phyloP scores from a whole-genome alignment of 768 basidiomycete genomes.

The Tubosaeta sp. region DNA sequence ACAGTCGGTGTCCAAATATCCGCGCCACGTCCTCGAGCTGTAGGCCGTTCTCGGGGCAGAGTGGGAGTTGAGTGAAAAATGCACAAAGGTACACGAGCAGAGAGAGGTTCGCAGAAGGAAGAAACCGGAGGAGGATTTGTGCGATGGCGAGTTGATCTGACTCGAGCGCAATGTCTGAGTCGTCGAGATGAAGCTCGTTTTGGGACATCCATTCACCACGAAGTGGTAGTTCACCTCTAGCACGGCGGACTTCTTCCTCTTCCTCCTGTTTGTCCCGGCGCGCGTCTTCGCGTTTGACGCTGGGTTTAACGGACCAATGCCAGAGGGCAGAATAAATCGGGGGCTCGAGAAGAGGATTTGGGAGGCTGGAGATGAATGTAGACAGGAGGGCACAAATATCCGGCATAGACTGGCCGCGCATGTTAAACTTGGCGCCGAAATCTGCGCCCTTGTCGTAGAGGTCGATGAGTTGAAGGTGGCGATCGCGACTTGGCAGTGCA shows the following conservation, averaged over 20 bases:
- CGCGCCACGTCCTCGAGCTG: slow-evolving; percentile 41
- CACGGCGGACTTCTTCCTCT: slow-evolving; percentile 31
- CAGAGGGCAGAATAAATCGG: slow-evolving; percentile 40
- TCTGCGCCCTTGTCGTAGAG: slow-evolving; percentile 33
- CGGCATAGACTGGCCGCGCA: slow-evolving; percentile 36
- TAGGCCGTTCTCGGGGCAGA: slow-evolving; percentile 48
- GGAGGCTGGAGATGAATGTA: slow-evolving; percentile 44
- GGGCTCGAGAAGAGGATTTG: slow-evolving; percentile 42
- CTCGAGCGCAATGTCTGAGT: slow-evolving; percentile 26
- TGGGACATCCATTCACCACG: slow-evolving; percentile 6
- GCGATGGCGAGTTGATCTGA: slow-evolving; percentile 36
- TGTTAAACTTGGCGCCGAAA: slow-evolving; percentile 20
- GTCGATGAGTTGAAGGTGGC: slow-evolving; percentile 36
- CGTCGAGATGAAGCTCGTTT: slow-evolving; percentile 14
- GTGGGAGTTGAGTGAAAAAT: slow-evolving; percentile 49
- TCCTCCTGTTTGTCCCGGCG: slow-evolving; percentile 26
- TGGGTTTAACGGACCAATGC: slow-evolving; percentile 42
- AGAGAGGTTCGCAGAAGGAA: slow-evolving; percentile 38
- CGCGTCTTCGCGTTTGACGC: slow-evolving; percentile 32
- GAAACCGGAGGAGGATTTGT: slow-evolving; percentile 47
- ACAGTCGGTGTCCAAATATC: slow-evolving; percentile 42
- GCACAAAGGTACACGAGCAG: slow-evolving; percentile 43
- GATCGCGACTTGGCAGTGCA: slow-evolving; percentile 37
- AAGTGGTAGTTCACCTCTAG: slow-evolving; percentile 24
- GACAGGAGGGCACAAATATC: slow-evolving; percentile 45